phyloP scores from a whole-genome alignment of 192 early-diverging fungal species.

The Coemansia sp. region DNA sequence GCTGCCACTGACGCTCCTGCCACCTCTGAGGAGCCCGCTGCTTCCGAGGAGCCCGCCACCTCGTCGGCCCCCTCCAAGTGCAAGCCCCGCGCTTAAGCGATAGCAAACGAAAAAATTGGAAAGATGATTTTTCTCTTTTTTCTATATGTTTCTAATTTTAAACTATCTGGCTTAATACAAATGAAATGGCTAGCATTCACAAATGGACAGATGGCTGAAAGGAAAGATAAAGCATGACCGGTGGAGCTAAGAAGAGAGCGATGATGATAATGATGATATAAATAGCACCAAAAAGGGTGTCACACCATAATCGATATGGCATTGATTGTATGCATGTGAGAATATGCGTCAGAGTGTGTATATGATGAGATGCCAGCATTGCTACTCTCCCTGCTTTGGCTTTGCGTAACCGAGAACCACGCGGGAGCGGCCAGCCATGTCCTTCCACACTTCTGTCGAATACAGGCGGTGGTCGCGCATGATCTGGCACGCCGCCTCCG shows the following conservation, averaged over 20 bases:
- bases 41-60: constrained; percentile 8
- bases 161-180: constrained; percentile 2
- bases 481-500: constrained; percentile 38
- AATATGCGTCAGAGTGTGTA: too few species aligned
- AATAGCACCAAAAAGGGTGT: too few species aligned
- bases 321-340: too few species aligned
- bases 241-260: background rate
- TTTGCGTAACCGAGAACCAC: constrained; percentile 60
- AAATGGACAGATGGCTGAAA: background rate
- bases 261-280: background rate
- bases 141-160: background rate
- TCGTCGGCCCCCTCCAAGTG: constrained; percentile 32
- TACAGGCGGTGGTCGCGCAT: constrained; percentile 60
- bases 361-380: too few species aligned
- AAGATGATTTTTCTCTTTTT: background rate
- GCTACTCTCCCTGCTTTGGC: background rate
- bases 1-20: constrained; percentile 10
- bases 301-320: too few species aligned
- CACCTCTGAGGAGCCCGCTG: constrained; percentile 7
- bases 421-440: constrained; percentile 70
- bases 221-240: too few species aligned
- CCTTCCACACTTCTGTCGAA: constrained; percentile 73
- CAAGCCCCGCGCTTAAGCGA: constrained; percentile 22
- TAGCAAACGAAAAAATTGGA: too few species aligned
- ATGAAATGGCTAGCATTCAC: constrained; percentile 2